Evolutionary conservation across 2,329 filamentous ascomycete species (phyloP).

Genomic region (Onygenales sp.): DNA sequence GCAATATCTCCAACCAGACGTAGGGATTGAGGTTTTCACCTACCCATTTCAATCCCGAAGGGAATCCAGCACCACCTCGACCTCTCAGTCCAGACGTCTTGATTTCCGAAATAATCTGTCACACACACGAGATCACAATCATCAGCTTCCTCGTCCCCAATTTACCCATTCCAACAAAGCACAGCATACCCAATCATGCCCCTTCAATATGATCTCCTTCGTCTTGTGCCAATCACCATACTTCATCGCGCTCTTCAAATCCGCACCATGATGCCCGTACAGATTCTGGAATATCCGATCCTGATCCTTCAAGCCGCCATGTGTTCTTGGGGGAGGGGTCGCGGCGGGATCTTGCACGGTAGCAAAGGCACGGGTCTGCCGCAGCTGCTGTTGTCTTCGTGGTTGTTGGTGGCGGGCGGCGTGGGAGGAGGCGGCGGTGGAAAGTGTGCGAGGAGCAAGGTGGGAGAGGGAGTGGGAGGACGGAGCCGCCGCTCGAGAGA

Average conservation of each 20-base stretch:
- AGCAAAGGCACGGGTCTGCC: conserved; percentile 63
- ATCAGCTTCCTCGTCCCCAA: conserved; percentile 4
- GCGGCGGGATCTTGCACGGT: conserved; percentile 61
- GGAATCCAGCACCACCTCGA: conserved; percentile 94
- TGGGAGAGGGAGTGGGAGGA: conserved; percentile 31
- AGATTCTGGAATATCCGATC: conserved; percentile 99
- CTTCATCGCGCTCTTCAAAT: conserved; percentile 90
- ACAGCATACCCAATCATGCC: conserved; percentile 71
- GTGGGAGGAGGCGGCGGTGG: conserved; percentile 19
- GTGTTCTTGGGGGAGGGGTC: conserved; percentile 56
- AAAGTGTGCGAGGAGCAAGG: conserved; percentile 32
- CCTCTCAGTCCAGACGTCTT: conserved; percentile 94
- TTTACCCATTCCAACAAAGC: not conserved
- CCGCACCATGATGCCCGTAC: conserved; percentile 83
- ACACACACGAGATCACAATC: not conserved
- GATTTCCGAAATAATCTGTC: conserved; percentile 84
- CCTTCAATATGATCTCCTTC: conserved; percentile 95
- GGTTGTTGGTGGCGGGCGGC: conserved; percentile 21
- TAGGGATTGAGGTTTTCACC: conserved; percentile 24
- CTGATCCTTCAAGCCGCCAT: conserved; percentile 87
- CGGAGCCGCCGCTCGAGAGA: conserved; percentile 37
- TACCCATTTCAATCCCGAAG: conserved; percentile 98
- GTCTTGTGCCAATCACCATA: conserved; percentile 99
- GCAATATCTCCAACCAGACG: not conserved
- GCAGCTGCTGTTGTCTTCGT: conserved; percentile 19